Evolutionary conservation across 768 basidiomycete genomes (phyloP).

Genomic region (Cystofilobasidium macerans): DNA sequence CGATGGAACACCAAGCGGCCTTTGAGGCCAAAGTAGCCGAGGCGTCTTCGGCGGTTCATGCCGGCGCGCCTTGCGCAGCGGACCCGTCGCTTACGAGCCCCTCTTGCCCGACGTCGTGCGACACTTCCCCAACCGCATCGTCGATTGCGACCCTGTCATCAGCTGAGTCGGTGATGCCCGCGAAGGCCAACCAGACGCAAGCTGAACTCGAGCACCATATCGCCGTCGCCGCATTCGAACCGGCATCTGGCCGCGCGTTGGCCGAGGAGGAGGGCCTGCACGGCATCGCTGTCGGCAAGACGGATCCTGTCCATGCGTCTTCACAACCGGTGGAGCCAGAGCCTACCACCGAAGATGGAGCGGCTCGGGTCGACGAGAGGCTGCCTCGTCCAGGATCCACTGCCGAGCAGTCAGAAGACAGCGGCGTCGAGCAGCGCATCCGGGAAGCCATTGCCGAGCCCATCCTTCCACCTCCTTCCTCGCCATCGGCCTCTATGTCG

Average conservation of each 20-base stretch:
- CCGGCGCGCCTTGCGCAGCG: no score
- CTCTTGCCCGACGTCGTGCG: no score
- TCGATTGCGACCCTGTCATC: no score
- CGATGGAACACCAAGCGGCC: slow-evolving; percentile 47
- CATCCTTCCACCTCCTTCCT: neutral
- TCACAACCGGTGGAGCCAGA: neutral
- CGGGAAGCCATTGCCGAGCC: slow-evolving; percentile 13
- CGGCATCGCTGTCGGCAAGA: slow-evolving; percentile 12
- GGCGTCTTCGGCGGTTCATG: no score
- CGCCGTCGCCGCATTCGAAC: slow-evolving; percentile 5
- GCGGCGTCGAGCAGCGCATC: slow-evolving; percentile 15
- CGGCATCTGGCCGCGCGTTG: neutral
- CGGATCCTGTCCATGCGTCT: neutral
- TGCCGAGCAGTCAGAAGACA: neutral
- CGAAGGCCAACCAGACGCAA: neutral
- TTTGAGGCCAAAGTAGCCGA: no score
- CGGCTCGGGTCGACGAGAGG: no score
- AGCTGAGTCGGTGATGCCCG: no score
- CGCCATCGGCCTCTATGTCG: neutral
- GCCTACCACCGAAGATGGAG: no score
- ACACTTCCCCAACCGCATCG: no score
- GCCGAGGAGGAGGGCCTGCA: slow-evolving; percentile 24
- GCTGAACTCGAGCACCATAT: slow-evolving; percentile 4
- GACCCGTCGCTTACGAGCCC: no score
- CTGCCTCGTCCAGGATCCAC: neutral